Evolutionary conservation across 169 alveolate genomes (phyloP).

Genomic region (Fabrea salina): DNA sequence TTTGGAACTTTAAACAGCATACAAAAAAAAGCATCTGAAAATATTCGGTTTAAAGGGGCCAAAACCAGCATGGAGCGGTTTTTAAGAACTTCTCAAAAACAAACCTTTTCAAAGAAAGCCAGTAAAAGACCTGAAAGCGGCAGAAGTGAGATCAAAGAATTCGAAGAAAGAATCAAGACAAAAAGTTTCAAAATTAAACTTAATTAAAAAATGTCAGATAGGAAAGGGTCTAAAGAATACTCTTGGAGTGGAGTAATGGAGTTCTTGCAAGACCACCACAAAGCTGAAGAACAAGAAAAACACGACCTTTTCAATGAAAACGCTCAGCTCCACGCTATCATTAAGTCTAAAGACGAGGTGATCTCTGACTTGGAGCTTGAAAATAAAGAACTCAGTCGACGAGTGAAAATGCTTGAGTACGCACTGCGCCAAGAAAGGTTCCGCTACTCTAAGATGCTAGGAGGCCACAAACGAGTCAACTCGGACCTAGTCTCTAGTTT

Average conservation of each 20-base stretch:
- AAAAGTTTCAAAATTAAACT: too few relatives aligned
- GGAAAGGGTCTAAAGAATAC: neutral
- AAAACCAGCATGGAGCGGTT: too few relatives aligned
- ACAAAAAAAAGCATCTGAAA: too few relatives aligned
- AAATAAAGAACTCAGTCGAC: constrained; percentile 39
- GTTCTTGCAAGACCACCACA: neutral
- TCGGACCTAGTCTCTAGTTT: constrained; percentile 14
- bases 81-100: too few relatives aligned
- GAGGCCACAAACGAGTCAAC: constrained; percentile 21
- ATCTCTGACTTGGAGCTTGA: neutral
- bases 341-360: constrained; percentile 43
- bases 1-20: too few relatives aligned
- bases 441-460: neutral
- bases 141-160: too few relatives aligned
- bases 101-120: too few relatives aligned
- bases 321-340: constrained; percentile 39
- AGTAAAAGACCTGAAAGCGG: too few relatives aligned
- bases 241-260: constrained; percentile 10
- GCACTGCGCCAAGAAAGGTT: constrained; percentile 43
- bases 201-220: neutral
- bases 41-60: too few relatives aligned
- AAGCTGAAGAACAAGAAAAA: neutral
- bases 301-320: neutral
- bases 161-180: too few relatives aligned
- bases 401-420: constrained; percentile 54